Percentiles rank a stretch among this genome's conserved stretches.
These are phyloP conservation scores for Vigna reflexopilosa DNA, from an alignment of 306 rosid genomes.

Conservation along the genomic window DNA sequence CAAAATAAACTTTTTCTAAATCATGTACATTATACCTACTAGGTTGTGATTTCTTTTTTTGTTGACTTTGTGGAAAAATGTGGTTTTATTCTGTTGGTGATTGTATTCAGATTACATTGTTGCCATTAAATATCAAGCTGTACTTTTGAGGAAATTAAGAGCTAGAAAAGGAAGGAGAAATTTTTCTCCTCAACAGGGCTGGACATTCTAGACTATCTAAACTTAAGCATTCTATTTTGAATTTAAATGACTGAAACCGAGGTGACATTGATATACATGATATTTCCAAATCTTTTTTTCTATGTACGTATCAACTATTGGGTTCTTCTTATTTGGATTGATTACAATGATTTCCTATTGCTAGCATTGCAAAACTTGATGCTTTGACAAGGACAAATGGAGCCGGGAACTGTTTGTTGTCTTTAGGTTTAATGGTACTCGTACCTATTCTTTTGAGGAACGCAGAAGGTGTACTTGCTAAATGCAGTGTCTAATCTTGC, in stretches of 20 bases:
- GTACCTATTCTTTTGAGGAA: conserved; percentile 5
- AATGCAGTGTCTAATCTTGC: conserved; percentile 27
- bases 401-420: conserved; percentile 23
- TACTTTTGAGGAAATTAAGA: background rate
- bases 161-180: background rate
- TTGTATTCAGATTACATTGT: background rate
- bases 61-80: conserved; percentile 4
- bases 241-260: background rate
- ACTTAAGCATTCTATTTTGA: background rate
- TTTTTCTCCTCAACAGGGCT: background rate
- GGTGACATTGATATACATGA: background rate
- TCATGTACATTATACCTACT: conserved; percentile 5
- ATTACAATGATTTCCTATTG: background rate
- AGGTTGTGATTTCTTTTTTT: background rate
- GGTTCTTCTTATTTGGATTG: conserved; percentile 24
- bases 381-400: background rate
- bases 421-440: conserved; percentile 2
- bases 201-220: background rate
- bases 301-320: background rate
- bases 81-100: background rate
- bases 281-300: conserved; percentile 11
- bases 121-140: background rate
- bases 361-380: conserved; percentile 20
- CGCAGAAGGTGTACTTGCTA: background rate
- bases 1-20: conserved; percentile 10